Evolutionary conservation across 139 green algal genomes (phyloP).

Genomic region (Ettlia oleoabundans): DNA sequence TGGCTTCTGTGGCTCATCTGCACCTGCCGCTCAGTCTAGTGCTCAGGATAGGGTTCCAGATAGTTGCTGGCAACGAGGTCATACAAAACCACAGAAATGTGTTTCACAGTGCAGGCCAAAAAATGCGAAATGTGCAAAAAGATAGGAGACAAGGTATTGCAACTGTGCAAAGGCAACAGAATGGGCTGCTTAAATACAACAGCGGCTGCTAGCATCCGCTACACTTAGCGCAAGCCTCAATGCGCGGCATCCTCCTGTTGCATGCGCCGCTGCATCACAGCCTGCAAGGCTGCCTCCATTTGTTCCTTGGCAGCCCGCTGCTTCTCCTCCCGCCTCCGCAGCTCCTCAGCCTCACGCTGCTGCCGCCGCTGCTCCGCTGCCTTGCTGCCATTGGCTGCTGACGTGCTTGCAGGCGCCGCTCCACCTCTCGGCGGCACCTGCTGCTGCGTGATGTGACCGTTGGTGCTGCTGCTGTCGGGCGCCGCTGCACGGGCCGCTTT

Average conservation of each 20-base stretch:
- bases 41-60: too few relatives aligned
- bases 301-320: slow-evolving; percentile 55
- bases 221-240: too few relatives aligned
- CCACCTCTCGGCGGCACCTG: background rate
- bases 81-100: too few relatives aligned
- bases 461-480: background rate
- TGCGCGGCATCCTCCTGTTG: slow-evolving; percentile 2
- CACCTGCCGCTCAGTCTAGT: too few relatives aligned
- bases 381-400: background rate
- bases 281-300: slow-evolving; percentile 72
- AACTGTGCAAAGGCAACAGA: too few relatives aligned
- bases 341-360: slow-evolving; percentile 1
- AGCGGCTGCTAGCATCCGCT: background rate
- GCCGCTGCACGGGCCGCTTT: background rate
- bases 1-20: too few relatives aligned
- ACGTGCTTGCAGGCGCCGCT: background rate
- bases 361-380: background rate
- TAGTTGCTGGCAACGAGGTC: too few relatives aligned
- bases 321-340: slow-evolving; percentile 9
- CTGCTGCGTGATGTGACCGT: too few relatives aligned
- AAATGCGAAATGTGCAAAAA: too few relatives aligned
- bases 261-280: slow-evolving; percentile 59
- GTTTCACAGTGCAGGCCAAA: too few relatives aligned
- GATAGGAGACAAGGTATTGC: too few relatives aligned
- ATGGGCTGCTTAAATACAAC: too few relatives aligned